Evolutionary conservation across 768 basidiomycete species (phyloP), one percentile per base, ranked within the genome.

Genomic region (Pleurotus eryngii): DNA sequence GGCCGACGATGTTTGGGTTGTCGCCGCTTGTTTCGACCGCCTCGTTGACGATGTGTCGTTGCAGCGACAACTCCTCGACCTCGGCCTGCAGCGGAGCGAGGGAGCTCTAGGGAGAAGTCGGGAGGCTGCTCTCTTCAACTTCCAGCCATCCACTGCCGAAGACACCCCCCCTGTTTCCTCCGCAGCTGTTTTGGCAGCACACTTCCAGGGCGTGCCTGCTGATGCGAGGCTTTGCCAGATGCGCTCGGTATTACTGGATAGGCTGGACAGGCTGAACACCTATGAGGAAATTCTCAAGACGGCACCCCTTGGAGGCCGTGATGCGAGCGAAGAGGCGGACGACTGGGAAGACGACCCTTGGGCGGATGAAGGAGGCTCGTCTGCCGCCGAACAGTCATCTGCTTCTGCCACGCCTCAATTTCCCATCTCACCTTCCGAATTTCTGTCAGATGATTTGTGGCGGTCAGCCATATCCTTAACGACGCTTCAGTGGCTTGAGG

Each of bases 321-420:
- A 45, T n/a, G 42, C n/a, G 42, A 63, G 66, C 30, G 59, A 63
- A 35, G 66, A 57, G 4, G 64, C 66, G 40, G 73, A 70, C 6
- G 68, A 45, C 51, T 90, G 87, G 89, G 83, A 84, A 63, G 89
- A 87, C 63, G 87, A 90, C 67, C 88, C 89, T 11, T 91, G 89
- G 88, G 84, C 76, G 38, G 86, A 90, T 26, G 69, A 64, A 46
- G 58, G 64, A 24, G 56, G 60, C 14, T 60, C 60, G 5, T 51
- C 49, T 26, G 30, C 64, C 14, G 58, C 61, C 45, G 65, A 65
- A 38, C 71, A 73, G 46, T 66, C 65, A 20, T 60, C 64, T 14
- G 57, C 68, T 40, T 56, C 70, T 8, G 62, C 74, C 11, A 59
- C 64, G 37, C 56, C 59, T 63, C 76, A 71, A 65, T 67, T 70